Evolutionary conservation across 441 rosid species (phyloP), one percentile per base, ranked within the genome.

Genomic region (Erysimum cheiri): DNA sequence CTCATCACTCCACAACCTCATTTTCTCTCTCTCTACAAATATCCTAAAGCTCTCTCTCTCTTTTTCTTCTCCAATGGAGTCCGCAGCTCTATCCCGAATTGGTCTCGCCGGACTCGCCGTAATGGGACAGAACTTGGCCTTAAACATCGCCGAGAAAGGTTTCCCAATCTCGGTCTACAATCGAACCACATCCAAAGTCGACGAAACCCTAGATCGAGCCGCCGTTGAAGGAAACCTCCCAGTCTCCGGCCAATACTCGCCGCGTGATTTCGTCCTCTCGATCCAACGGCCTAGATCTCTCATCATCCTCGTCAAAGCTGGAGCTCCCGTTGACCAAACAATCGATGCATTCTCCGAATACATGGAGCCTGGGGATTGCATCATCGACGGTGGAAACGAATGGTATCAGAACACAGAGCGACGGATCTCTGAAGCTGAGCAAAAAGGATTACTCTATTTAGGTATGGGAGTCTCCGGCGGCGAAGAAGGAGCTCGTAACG

Each of bases 391-490:
- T 19, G 98, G 98, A 3, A 93, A 93, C 70, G 98, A 93, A 76
- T 91, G 98, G 97, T 93, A 91, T 65, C 82, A 70, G 70, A 93
- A 91, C 79, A 93, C 98, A 17, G 98, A 93, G 78, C 82, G 98
- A n/a, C 82, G 97, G 10, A 88, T 93, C 77, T 41, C 78, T 0
- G 92, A 93, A 49, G 96, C 80, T 13, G 53, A 75, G 48, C 44
- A 77, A 6, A 84, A 79, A 64, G 95, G 95, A 2, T 50, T 91
- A 19, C 85, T 89, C 26, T 93, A 93, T 73, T 80, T 93, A 55
- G 97, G 97, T 2, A 93, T 93, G 98, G 98, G 97, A 35, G 98
- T 91, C 36, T 89, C 97, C 15, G 97, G 98, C 5, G 97, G 97
- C 26, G 97, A 93, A 70, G 97, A 93, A 40, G 98, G 98, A 6